phyloP scores from a whole-genome alignment of 768 basidiomycete species.

The Piloderma croceum region DNA sequence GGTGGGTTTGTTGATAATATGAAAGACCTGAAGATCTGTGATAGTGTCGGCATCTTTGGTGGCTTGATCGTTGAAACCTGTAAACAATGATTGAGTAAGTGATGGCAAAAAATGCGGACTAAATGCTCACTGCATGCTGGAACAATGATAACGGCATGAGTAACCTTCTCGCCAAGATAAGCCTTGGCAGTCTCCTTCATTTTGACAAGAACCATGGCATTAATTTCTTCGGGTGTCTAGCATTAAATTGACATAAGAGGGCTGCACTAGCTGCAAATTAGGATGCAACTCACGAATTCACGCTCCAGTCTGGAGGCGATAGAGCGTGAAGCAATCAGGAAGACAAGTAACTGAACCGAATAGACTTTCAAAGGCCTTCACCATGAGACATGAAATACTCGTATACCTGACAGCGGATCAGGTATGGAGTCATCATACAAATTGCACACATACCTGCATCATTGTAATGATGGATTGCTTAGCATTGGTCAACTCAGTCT shows the following conservation, averaged over 20 bases:
- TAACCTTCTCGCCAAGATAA: conserved; percentile 40
- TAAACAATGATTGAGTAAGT: conserved; percentile 22
- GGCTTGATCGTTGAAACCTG: conserved; percentile 41
- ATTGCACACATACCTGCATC: conserved; percentile 67
- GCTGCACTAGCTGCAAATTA: background rate
- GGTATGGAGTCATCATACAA: background rate
- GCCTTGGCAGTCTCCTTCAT: conserved; percentile 47
- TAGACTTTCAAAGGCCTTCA: conserved; percentile 94
- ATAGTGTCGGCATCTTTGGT: conserved; percentile 44
- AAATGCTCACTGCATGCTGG: conserved; percentile 32
- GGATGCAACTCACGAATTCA: background rate
- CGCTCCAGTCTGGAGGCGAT: conserved; percentile 92
- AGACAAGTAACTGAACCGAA: conserved; percentile 98
- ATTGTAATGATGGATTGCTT: conserved; percentile 95
- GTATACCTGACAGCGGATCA: conserved; percentile 59
- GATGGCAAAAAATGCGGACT: background rate
- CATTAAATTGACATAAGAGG: no score
- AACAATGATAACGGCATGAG: no score
- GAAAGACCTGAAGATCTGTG: conserved; percentile 40
- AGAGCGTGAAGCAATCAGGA: conserved; percentile 98
- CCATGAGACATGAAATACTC: conserved; percentile 99
- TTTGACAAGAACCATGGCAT: conserved; percentile 38
- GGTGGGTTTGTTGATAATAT: conserved; percentile 47
- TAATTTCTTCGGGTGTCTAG: conserved; percentile 41
- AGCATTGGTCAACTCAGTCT: conserved; percentile 87